A percentile compares a stretch with the other conserved stretches of the same genome.
Conservation (phyloP, 177 flowering plant species). For the Vitis hybrid region DNA sequence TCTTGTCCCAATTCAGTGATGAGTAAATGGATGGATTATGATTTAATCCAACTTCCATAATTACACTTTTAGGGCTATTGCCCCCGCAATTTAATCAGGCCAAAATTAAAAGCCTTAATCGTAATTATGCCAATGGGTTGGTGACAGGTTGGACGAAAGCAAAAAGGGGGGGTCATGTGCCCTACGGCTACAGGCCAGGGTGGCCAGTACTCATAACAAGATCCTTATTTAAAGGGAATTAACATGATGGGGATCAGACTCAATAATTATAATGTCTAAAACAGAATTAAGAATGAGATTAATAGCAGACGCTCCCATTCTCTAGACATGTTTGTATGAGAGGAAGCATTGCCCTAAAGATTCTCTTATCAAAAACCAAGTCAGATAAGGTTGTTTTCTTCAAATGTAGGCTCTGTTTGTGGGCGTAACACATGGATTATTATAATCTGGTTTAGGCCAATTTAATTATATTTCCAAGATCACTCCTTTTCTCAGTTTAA, state of each 20-base stretch:
- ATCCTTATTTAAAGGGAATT: slow-evolving; percentile 14
- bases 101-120: no score
- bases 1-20: no score
- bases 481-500: neutral
- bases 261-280: no score
- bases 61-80: no score
- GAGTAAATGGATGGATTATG: no score
- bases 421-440: slow-evolving; percentile 11
- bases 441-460: neutral
- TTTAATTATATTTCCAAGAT: no score
- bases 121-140: no score
- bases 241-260: slow-evolving; percentile 4
- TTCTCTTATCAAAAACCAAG: slow-evolving; percentile 19
- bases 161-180: no score
- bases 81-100: no score
- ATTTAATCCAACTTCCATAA: no score
- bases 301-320: slow-evolving; percentile 16
- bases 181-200: neutral
- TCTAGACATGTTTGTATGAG: slow-evolving; percentile 30
- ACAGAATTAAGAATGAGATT: no score
- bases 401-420: slow-evolving; percentile 2
- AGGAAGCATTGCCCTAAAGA: slow-evolving; percentile 42
- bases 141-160: no score
- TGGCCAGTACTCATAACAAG: slow-evolving; percentile 6
- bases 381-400: slow-evolving; percentile 3